Conservation (phyloP, 768 basidiomycete species). For the Lentinula sp. region DNA sequence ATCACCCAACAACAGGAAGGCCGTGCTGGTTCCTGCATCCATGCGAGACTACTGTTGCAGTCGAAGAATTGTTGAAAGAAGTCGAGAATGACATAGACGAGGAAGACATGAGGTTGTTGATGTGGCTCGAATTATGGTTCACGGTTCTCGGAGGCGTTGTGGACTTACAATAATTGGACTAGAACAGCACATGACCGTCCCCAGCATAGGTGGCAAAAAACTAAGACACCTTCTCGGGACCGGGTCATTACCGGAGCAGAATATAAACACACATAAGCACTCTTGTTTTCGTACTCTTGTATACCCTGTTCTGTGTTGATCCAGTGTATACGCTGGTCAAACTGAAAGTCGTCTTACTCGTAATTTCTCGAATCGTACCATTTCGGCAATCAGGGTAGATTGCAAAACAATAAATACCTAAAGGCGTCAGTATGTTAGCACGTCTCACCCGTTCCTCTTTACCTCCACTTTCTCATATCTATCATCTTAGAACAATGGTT, state of each 20-base stretch:
- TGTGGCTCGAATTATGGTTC: conserved; percentile 76
- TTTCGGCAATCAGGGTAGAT: conserved; percentile 12
- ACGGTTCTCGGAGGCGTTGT: conserved; percentile 65
- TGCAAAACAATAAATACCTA: conserved; percentile 14
- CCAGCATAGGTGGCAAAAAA: too few species aligned
- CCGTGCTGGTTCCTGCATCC: conserved; percentile 88
- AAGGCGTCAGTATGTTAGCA: conserved; percentile 37
- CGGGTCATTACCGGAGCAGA: neutral
- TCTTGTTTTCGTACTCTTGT: neutral
- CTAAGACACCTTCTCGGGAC: neutral
- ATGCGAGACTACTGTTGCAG: conserved; percentile 63
- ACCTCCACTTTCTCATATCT: conserved; percentile 29
- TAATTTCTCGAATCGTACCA: conserved; percentile 29
- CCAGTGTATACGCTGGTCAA: neutral
- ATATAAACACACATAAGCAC: neutral
- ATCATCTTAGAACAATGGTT: conserved; percentile 46
- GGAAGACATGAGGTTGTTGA: conserved; percentile 23
- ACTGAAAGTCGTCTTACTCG: neutral
- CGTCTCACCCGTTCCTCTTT: conserved; percentile 31
- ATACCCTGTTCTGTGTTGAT: neutral
- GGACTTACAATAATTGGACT: conserved; percentile 30
- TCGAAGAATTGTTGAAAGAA: conserved; percentile 64
- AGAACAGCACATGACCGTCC: conserved; percentile 5
- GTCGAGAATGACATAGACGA: conserved; percentile 20
- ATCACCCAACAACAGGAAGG: conserved; percentile 72